Base-by-base conservation (phyloP, 2,329 filamentous ascomycete genomes). In the Aspergillus aculeatus region DNA sequence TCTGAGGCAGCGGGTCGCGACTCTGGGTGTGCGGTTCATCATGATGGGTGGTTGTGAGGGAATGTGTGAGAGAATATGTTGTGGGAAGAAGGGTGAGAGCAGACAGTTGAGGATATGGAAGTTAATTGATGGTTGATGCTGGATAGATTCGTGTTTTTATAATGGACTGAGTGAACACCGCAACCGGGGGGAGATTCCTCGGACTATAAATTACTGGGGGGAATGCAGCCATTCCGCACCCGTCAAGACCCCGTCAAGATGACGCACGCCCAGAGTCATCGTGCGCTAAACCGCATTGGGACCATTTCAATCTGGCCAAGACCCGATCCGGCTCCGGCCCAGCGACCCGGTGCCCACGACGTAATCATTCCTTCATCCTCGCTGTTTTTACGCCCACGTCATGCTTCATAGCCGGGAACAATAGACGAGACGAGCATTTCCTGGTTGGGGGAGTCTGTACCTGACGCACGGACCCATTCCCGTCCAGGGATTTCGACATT, bases 201-300 rank as follows among this genome's bases (percentile, higher is more conserved):
- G 32, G 38, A 44, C 38, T 44, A 44, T 44, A 44, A 44, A 23
- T 23, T 4, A 23, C 23, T 23, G 23, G 23, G 4, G 23, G 23
- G 23, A 23, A 44, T n/a, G 38, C 14, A 44, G 16, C 14, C 7
- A 53, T 19, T 53, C 23, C 41, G 51, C 35, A 4, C 21, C 51
- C 51, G 51, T 53, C 50, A 53, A 44, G 7, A 53, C 41, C 32
- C 50, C 50, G 50, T 53, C 51, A 53, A 53, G 7, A 53, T 53
- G 51, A 53, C 51, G 51, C 35, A 53, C 32, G 51, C 51, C 51
- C 32, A 53, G 35, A 7, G 6, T 19, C 3, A 1, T 3, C 1
- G 7, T 4, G 16, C 38, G 16, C 38, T 44, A 44, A 44, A 3
- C 38, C 38, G 38, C 14, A 44, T 44, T 44, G 3, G 38, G 38